Base-by-base conservation (phyloP, 1,284 basidiomycete species). In the Naganishia sp. region DNA sequence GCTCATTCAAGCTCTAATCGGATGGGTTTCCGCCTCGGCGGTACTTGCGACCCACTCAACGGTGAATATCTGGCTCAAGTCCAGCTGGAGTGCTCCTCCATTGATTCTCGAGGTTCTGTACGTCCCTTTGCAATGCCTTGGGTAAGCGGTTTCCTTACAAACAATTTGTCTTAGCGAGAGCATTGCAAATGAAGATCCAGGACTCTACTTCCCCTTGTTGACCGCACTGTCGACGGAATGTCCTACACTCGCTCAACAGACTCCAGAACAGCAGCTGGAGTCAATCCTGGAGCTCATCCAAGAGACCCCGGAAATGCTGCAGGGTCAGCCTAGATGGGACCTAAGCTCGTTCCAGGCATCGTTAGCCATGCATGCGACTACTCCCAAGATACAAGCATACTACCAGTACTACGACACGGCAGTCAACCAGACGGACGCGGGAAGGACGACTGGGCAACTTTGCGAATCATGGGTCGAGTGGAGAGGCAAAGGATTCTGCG, bases 391-490 rank as follows among this genome's bases (percentile, higher is more conserved):
- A 23, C 74, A 75, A 57, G 79, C 75, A 2, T 73, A 72, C 49
- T 79, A 75, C 65, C 71, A 67, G 17, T 76, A 70, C 63, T 79
- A 76, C 63, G 70, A 73, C 28, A 57, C 67, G 17, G 82, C 83
- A 1, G 77, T 85, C 1, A 84, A 90, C 69, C 80, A 85, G 60
- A 80, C 82, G 28, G 82, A 83, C 0, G 76, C 91, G 10, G 77
- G 86, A 42, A 77, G 79, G 13, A 45, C 53, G 9, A 47, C 61
- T 74, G 74, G 21, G 3, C 76, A 77, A 15, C 17, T 55, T 0
- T 94, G 92, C 73, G 86, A 83, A 0, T 88, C 88, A 21, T 95
- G 92, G 92, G 87, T 94, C 3, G 90, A 94, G 68, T 94, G 90
- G 88, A 88, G 89, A 71, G 90, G 90, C 0, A 80, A 86, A 66